Evolutionary conservation across 1,284 basidiomycete genomes (phyloP).

Genomic region (Phylloboletellus chloephorus): DNA sequence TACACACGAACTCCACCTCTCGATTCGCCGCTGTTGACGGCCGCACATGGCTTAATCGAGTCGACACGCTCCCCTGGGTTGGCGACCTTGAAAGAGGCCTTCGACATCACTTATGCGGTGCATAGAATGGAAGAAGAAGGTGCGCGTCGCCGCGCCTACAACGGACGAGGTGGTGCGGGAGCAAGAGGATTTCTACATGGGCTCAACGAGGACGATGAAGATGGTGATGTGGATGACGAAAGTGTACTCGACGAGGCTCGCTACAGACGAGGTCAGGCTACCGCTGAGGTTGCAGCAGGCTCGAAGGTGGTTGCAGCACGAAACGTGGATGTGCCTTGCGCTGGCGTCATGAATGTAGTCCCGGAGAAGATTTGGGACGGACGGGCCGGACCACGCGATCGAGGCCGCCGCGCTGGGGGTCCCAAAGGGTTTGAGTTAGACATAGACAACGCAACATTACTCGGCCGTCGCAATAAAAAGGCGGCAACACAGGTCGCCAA

Average conservation of each 20-base stretch:
- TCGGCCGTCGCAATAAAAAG: constrained; percentile 63
- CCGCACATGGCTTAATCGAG: constrained; percentile 70
- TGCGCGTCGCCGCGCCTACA: constrained; percentile 75
- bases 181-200: constrained; percentile 76
- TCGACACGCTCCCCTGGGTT: constrained; percentile 85
- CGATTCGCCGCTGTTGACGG: constrained; percentile 88
- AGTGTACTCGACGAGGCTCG: constrained; percentile 42
- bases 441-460: constrained; percentile 76
- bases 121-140: constrained; percentile 99
- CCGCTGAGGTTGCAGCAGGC: constrained; percentile 29
- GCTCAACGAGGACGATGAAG: constrained; percentile 91
- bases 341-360: constrained; percentile 13
- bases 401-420: constrained; percentile 35
- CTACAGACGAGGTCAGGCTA: constrained; percentile 44
- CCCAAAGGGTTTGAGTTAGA: constrained; percentile 70
- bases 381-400: constrained; percentile 72
- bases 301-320: constrained; percentile 33
- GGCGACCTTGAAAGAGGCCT: constrained; percentile 92
- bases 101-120: constrained; percentile 98
- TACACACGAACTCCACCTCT: constrained; percentile 53
- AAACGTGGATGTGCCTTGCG: constrained; percentile 33
- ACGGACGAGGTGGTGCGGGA: constrained; percentile 73
- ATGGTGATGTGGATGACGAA: constrained; percentile 41
- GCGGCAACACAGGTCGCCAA: constrained; percentile 32
- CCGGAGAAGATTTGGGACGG: constrained; percentile 49